Conservation (phyloP, 371 early-diverging fungal species). For the Massospora cicadina region DNA sequence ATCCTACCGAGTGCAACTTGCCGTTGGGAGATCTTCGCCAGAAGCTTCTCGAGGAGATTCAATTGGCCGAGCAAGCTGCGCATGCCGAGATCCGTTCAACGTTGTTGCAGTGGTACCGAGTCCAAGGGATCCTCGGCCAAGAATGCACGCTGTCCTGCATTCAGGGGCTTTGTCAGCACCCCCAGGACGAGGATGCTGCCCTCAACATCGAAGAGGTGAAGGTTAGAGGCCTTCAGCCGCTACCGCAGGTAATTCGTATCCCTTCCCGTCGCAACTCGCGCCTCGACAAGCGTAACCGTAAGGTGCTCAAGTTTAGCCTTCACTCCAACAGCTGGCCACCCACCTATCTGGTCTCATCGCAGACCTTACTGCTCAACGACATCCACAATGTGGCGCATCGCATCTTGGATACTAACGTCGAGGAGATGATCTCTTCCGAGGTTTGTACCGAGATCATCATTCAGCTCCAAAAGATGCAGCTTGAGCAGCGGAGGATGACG, state of each 20-base stretch:
- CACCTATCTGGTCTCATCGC: constrained; percentile 19
- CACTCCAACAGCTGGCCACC: constrained; percentile 32
- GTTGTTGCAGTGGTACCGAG: not conserved
- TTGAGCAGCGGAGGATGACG: constrained; percentile 25
- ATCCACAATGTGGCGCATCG: constrained; percentile 19
- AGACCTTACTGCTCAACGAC: constrained; percentile 17
- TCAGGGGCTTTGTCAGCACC: not conserved
- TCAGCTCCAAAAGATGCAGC: constrained; percentile 28
- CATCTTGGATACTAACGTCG: constrained; percentile 20
- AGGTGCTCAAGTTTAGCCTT: constrained; percentile 3
- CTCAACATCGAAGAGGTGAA: not conserved
- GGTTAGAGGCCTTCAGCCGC: not conserved
- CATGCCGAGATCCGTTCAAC: constrained; percentile 2
- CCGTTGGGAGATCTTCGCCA: constrained; percentile 1
- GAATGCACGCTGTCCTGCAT: not conserved
- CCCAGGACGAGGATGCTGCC: not conserved
- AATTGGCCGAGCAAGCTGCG: not conserved
- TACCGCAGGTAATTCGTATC: not conserved
- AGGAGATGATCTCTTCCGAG: constrained; percentile 17
- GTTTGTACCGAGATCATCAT: constrained; percentile 29
- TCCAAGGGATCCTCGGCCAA: not conserved
- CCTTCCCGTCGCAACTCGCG: not conserved
- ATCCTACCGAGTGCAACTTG: constrained; percentile 7
- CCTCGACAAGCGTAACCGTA: not conserved
- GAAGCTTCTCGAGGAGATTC: constrained; percentile 2